Conservation (phyloP, 352 stramenopile species). For the Globisporangium abappressorium region DNA sequence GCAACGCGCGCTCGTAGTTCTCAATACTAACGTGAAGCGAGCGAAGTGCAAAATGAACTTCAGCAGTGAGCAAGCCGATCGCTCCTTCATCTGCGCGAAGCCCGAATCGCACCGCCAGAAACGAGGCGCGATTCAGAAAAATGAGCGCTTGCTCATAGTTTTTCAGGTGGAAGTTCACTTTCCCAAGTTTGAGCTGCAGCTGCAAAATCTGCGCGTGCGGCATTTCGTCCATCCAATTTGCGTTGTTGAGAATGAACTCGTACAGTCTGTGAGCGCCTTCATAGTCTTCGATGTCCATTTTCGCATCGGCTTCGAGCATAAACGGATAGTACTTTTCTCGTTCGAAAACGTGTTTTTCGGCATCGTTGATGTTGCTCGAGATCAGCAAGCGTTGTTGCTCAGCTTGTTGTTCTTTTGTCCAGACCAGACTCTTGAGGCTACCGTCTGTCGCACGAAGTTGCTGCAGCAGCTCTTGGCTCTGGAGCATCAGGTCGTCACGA, state of each 20-base stretch:
- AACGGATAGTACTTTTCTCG: constrained; percentile 43
- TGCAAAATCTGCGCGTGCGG: constrained; percentile 20
- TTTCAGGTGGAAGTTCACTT: constrained; percentile 32
- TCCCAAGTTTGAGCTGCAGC: constrained; percentile 39
- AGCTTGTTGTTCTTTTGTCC: constrained; percentile 39
- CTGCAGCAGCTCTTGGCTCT: constrained; percentile 41
- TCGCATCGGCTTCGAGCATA: constrained; percentile 56
- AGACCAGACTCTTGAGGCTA: constrained; percentile 34
- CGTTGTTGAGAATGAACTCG: constrained; percentile 35
- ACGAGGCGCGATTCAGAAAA: constrained; percentile 42
- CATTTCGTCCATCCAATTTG: constrained; percentile 42
- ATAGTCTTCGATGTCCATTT: constrained; percentile 54
- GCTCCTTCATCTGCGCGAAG: constrained; percentile 33
- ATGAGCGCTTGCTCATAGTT: constrained; percentile 50
- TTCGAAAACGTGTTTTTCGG: constrained; percentile 10
- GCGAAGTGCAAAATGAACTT: constrained; percentile 36
- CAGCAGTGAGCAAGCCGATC: constrained; percentile 28
- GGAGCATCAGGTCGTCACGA: constrained; percentile 44
- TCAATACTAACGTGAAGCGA: constrained; percentile 50
- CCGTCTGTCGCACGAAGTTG: constrained; percentile 39
- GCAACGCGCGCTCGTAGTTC: constrained; percentile 49
- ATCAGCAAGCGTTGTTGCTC: constrained; percentile 4
- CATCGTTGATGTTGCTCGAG: neutral
- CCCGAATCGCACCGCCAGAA: constrained; percentile 31
- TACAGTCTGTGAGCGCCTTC: constrained; percentile 42